A percentile compares a stretch with the other conserved stretches of the same genome.
phyloP scores from a whole-genome alignment of 495 filamentous ascomycete species.

The Penicillium fimorum region DNA sequence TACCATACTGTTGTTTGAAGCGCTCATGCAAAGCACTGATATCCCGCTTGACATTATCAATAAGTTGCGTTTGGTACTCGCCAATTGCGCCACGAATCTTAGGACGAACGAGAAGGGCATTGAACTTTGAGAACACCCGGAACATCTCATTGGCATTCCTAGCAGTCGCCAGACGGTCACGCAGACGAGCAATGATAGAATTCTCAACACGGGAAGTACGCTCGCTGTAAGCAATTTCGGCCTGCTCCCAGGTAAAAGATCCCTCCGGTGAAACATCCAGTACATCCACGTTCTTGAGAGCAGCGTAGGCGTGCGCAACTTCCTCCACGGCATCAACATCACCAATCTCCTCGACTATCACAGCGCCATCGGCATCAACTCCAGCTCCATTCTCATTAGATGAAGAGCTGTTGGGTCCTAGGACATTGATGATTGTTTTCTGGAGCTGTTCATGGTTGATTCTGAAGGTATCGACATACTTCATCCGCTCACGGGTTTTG shows the following conservation, averaged over 20 bases:
- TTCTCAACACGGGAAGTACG: constrained; percentile 96
- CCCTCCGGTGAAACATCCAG: constrained; percentile 88
- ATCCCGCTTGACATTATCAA: constrained; percentile 94
- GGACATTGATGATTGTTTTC: constrained; percentile 89
- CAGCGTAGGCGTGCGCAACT: constrained; percentile 89
- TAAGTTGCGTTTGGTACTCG: constrained; percentile 95
- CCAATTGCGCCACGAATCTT: constrained; percentile 97
- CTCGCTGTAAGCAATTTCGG: constrained; percentile 94
- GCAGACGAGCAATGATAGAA: constrained; percentile 91
- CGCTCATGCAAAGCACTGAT: constrained; percentile 90
- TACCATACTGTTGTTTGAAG: constrained; percentile 97
- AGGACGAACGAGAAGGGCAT: constrained; percentile 93
- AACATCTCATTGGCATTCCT: constrained; percentile 99
- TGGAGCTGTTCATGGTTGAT: constrained; percentile 97
- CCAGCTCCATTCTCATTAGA: constrained; percentile 47
- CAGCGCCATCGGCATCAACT: constrained; percentile 54
- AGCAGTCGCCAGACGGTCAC: constrained; percentile 90
- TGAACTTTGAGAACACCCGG: constrained; percentile 98
- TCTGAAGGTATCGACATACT: constrained; percentile 90
- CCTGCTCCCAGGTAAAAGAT: constrained; percentile 84
- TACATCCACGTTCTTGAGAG: constrained; percentile 89
- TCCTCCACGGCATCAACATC: constrained; percentile 98
- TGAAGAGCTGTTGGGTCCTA: constrained; percentile 63
- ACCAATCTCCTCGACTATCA: constrained; percentile 87
- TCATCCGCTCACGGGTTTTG: constrained; percentile 82